Evolutionary conservation across 176 grass and related monocot species (phyloP).

Genomic region (Phoenix dactylifera): DNA sequence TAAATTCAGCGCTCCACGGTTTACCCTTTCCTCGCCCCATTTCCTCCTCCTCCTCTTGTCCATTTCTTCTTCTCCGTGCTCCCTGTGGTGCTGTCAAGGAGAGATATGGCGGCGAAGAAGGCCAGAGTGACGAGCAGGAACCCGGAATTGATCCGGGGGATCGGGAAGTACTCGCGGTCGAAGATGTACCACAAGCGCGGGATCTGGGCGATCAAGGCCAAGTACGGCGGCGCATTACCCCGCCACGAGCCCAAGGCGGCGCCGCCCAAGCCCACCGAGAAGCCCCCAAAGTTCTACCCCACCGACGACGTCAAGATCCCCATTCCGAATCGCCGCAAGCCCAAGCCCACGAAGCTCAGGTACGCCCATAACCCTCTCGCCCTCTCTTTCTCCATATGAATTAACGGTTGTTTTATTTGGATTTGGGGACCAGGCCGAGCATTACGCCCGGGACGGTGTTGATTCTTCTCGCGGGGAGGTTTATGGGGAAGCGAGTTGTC

Average conservation of each 20-base stretch:
- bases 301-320: conserved; percentile 41
- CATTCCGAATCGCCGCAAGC: background rate
- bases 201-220: conserved; percentile 93
- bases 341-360: background rate
- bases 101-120: conserved; percentile 28
- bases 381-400: too few species aligned
- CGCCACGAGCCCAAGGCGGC: conserved; percentile 35
- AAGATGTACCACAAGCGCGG: conserved; percentile 77
- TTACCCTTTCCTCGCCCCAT: background rate
- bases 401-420: background rate
- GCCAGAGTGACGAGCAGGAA: conserved; percentile 34
- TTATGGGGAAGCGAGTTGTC: conserved; percentile 93
- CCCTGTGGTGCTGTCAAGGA: too few species aligned
- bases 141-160: conserved; percentile 47
- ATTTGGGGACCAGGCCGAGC: conserved; percentile 31
- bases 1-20: background rate
- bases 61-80: too few species aligned
- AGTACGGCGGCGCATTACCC: conserved; percentile 73
- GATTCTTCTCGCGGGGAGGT: conserved; percentile 81
- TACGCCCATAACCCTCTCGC: too few species aligned
- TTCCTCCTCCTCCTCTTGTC: conserved; percentile 26
- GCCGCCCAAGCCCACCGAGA: background rate
- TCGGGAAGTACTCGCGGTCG: conserved; percentile 68
- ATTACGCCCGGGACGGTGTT: conserved; percentile 77
- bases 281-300: conserved; percentile 35